phyloP scores from a whole-genome alignment of 768 basidiomycete genomes.

The Fomitopsis serialis region DNA sequence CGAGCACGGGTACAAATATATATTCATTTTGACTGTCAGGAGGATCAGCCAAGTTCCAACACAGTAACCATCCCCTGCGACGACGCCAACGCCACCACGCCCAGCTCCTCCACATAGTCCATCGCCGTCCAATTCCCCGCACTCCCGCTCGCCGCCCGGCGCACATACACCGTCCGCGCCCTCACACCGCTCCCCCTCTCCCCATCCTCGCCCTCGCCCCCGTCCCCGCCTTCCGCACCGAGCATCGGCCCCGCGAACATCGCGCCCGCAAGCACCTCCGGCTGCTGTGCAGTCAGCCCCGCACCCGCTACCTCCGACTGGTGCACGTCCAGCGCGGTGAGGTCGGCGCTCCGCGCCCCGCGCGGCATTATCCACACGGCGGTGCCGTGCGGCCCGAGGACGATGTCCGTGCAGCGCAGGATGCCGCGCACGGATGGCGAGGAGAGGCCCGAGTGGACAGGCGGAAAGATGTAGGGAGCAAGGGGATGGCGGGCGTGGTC shows the following conservation, averaged over 20 bases:
- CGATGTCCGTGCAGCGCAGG: conserved; percentile 48
- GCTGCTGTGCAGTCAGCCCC: conserved; percentile 8
- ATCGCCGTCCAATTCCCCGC: conserved; percentile 47
- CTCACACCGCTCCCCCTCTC: conserved; percentile 3
- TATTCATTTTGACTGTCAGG: not conserved
- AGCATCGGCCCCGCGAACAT: conserved; percentile 17
- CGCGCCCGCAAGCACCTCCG: not conserved
- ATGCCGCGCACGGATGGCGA: conserved; percentile 39
- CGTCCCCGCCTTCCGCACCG: no score
- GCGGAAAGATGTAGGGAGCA: conserved; percentile 44
- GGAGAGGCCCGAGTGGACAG: conserved; percentile 33
- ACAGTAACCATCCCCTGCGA: conserved; percentile 42
- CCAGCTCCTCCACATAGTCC: conserved; percentile 56
- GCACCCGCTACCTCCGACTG: conserved; percentile 14
- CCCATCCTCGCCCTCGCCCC: not conserved
- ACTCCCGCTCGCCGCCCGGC: conserved; percentile 25
- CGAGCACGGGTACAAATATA: no score
- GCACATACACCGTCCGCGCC: conserved; percentile 27
- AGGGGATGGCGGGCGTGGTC: not conserved
- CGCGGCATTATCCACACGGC: conserved; percentile 60
- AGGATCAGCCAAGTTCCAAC: conserved; percentile 21
- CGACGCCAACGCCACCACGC: conserved; percentile 48
- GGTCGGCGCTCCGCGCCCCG: conserved; percentile 38
- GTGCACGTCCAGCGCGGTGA: conserved; percentile 21
- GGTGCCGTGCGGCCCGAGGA: conserved; percentile 50